These are phyloP conservation scores for Pugionium dolabratum DNA, from an alignment of 345 rosid genomes.

Conservation along the genomic window DNA sequence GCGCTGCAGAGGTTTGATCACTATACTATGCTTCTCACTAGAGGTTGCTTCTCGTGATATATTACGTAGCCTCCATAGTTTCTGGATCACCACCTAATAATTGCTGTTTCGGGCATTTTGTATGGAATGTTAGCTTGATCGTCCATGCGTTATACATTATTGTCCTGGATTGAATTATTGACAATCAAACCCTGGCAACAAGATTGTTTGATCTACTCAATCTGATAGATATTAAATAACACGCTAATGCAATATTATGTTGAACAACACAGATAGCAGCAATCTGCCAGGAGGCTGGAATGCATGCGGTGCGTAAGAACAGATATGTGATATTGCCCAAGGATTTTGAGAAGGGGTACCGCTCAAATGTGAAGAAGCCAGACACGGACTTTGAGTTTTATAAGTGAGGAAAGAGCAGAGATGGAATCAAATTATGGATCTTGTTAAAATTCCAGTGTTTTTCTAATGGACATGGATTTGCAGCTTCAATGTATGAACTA, in stretches of 20 bases:
- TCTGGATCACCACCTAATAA: not conserved
- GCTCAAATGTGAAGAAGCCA: constrained; percentile 96
- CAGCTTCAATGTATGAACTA: constrained; percentile 33
- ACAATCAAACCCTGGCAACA: constrained; percentile 6
- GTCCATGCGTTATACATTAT: not conserved
- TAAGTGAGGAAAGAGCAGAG: constrained; percentile 51
- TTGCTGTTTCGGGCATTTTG: constrained; percentile 4
- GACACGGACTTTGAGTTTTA: constrained; percentile 97
- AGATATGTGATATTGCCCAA: constrained; percentile 94
- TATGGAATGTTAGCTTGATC: constrained; percentile 12
- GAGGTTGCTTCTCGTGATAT: not conserved
- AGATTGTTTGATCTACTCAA: constrained; percentile 6
- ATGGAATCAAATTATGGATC: constrained; percentile 25
- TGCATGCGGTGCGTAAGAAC: constrained; percentile 99
- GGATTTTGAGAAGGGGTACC: constrained; percentile 99
- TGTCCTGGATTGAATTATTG: constrained; percentile 10
- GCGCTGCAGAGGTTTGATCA: constrained; percentile 91
- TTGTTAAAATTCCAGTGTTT: constrained; percentile 30
- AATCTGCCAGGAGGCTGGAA: constrained; percentile 99
- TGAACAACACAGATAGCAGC: constrained; percentile 72
- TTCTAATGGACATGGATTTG: constrained; percentile 30
- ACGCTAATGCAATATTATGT: not conserved
- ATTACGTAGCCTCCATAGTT: not conserved
- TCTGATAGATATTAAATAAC: not conserved
- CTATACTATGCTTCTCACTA: constrained; percentile 8